Conservation (phyloP, 1,284 basidiomycete genomes). For the Abortiporus biennis region DNA sequence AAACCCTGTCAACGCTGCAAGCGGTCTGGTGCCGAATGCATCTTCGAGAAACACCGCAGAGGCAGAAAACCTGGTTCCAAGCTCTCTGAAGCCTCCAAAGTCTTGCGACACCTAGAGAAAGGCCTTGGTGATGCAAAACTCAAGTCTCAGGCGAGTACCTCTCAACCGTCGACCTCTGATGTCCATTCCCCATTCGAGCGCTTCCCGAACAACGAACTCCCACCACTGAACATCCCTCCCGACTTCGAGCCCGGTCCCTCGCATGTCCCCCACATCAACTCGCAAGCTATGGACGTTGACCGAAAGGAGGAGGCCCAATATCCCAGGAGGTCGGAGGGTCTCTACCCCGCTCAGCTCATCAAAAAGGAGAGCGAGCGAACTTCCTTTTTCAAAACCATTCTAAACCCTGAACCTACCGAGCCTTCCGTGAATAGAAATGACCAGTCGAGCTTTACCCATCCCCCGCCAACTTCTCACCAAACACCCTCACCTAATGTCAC, state of each 20-base stretch:
- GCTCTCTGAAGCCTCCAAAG: slow-evolving; percentile 82
- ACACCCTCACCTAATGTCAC: slow-evolving; percentile 19
- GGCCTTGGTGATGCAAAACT: slow-evolving; percentile 71
- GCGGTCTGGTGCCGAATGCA: slow-evolving; percentile 71
- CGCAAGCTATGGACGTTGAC: slow-evolving; percentile 25
- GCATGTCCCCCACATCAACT: slow-evolving; percentile 23
- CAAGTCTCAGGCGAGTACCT: slow-evolving; percentile 39
- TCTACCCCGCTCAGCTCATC: slow-evolving; percentile 71
- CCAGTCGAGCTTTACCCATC: slow-evolving; percentile 15
- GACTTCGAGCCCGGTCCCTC: slow-evolving; percentile 28
- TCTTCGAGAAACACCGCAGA: slow-evolving; percentile 82
- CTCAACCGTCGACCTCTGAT: slow-evolving; percentile 23
- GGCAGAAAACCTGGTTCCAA: slow-evolving; percentile 84
- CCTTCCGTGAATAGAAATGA: neutral
- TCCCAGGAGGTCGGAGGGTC: slow-evolving; percentile 49
- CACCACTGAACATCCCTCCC: slow-evolving; percentile 36
- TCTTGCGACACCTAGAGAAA: slow-evolving; percentile 79
- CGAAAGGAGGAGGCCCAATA: slow-evolving; percentile 57
- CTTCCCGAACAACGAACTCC: slow-evolving; percentile 40
- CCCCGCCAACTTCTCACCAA: slow-evolving; percentile 16
- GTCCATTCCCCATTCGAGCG: slow-evolving; percentile 24
- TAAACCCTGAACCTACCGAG: slow-evolving; percentile 56
- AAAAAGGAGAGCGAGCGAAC: slow-evolving; percentile 37
- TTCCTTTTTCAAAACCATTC: slow-evolving; percentile 69
- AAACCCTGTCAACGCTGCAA: slow-evolving; percentile 74